Evolutionary conservation across 2,329 filamentous ascomycete genomes (phyloP).

Genomic region (Penicillium glabrum): DNA sequence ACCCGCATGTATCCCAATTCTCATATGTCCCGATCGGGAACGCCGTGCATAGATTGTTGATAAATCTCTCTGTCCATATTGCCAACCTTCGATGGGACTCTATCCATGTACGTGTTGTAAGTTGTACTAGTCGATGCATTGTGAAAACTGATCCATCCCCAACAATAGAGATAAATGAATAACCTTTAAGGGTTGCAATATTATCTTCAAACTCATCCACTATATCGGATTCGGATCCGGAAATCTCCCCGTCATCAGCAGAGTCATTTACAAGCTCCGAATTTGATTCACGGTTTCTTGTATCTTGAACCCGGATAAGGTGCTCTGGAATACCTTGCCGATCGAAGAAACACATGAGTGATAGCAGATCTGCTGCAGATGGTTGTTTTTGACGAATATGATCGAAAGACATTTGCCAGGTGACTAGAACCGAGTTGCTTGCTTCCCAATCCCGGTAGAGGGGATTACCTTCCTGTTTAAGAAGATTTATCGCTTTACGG

Average conservation of each 20-base stretch:
- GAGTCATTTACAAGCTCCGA: not conserved
- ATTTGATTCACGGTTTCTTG: not conserved
- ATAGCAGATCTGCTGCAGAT: not conserved
- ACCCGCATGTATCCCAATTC: constrained; percentile 1
- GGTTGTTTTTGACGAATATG: constrained; percentile 19
- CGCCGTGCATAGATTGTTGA: constrained; percentile 12
- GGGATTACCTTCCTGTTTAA: constrained; percentile 24
- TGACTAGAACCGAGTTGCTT: constrained; percentile 25
- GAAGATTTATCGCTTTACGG: constrained; percentile 20
- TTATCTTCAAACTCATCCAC: not conserved
- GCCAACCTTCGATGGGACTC: too few relatives aligned
- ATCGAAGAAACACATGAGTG: constrained; percentile 25
- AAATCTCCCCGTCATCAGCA: not conserved
- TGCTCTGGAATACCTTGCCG: constrained; percentile 26
- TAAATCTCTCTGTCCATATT: not conserved
- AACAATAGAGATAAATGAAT: not conserved
- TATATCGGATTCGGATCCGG: not conserved
- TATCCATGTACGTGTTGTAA: too few relatives aligned
- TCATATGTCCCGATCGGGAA: constrained; percentile 20
- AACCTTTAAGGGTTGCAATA: not conserved
- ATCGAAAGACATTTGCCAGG: constrained; percentile 36
- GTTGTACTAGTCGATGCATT: too few relatives aligned
- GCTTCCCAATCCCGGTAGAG: constrained; percentile 20
- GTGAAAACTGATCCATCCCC: too few relatives aligned
- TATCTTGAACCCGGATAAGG: constrained; percentile 10